These are phyloP conservation scores for Crithidia bombi DNA, from an alignment of 208 protist species.

Conservation along the genomic window DNA sequence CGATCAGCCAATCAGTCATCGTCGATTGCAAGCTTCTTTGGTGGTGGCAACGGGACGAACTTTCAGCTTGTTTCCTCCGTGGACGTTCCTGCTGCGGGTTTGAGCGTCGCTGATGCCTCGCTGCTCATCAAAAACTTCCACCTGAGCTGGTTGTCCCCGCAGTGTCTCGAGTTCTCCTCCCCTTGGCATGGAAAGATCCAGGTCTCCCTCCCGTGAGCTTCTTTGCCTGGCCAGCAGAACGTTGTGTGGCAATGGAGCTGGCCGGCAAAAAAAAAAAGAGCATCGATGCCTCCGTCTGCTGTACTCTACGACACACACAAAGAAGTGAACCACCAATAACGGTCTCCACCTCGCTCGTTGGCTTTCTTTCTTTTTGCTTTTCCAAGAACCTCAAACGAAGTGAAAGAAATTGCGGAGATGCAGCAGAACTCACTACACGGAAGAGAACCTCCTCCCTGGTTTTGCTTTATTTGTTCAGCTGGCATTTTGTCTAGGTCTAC, in stretches of 20 bases:
- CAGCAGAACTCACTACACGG: too few relatives aligned
- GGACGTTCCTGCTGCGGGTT: constrained; percentile 29
- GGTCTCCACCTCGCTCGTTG: too few relatives aligned
- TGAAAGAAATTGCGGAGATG: too few relatives aligned
- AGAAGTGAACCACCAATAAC: too few relatives aligned
- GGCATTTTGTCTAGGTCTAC: too few relatives aligned
- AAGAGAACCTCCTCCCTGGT: too few relatives aligned
- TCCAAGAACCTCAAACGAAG: too few relatives aligned
- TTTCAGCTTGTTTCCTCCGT: constrained; percentile 41
- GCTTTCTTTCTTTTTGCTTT: too few relatives aligned
- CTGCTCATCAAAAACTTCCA: constrained; percentile 54
- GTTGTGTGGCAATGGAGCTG: too few relatives aligned
- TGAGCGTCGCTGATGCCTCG: constrained; percentile 10
- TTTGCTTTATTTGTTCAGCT: too few relatives aligned
- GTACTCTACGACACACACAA: too few relatives aligned
- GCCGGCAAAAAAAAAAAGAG: too few relatives aligned
- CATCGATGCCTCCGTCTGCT: background rate
- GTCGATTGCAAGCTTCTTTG: constrained; percentile 48
- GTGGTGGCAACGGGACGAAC: constrained; percentile 18
- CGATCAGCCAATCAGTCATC: constrained; percentile 38
- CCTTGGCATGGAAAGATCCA: constrained; percentile 77
- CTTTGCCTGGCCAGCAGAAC: background rate
- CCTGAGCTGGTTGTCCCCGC: constrained; percentile 82
- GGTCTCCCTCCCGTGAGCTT: constrained; percentile 33
- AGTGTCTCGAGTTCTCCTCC: constrained; percentile 77